phyloP scores from a whole-genome alignment of 2,329 filamentous ascomycete species.

The Teratosphaeria zuluensis region DNA sequence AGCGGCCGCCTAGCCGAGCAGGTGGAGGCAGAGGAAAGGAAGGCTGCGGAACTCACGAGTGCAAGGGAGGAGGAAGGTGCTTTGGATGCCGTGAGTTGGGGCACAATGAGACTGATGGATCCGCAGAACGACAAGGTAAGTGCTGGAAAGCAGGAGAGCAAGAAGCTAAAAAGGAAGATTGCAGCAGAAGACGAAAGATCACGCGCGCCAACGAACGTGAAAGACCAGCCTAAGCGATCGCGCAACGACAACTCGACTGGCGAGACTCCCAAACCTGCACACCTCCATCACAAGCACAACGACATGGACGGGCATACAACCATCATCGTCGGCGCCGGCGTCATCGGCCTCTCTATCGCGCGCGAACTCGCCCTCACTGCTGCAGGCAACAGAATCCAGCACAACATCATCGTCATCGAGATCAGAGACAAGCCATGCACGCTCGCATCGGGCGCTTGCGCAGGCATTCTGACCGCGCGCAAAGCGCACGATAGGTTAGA shows the following conservation, averaged over 20 bases:
- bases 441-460: conserved; percentile 11
- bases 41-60: no score
- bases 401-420: conserved; percentile 18
- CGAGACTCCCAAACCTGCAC: neutral
- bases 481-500: conserved; percentile 4
- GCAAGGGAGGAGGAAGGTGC: no score
- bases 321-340: conserved; percentile 16
- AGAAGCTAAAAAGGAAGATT: no score
- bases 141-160: no score
- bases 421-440: conserved; percentile 5
- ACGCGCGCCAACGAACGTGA: no score
- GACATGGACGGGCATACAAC: conserved; percentile 1
- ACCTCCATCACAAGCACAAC: neutral
- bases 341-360: conserved; percentile 17
- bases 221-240: no score
- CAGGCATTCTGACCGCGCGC: conserved; percentile 10
- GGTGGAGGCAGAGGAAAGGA: no score
- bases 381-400: conserved; percentile 1
- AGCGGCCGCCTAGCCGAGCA: no score
- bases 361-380: conserved; percentile 13
- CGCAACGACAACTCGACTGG: neutral
- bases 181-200: no score
- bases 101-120: no score
- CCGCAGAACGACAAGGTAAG: no score
- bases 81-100: no score